Percentiles rank a stretch among this genome's conserved stretches.
Conservation (phyloP, 2,329 filamentous ascomycete species). For the Amesomyces nigricolor region DNA sequence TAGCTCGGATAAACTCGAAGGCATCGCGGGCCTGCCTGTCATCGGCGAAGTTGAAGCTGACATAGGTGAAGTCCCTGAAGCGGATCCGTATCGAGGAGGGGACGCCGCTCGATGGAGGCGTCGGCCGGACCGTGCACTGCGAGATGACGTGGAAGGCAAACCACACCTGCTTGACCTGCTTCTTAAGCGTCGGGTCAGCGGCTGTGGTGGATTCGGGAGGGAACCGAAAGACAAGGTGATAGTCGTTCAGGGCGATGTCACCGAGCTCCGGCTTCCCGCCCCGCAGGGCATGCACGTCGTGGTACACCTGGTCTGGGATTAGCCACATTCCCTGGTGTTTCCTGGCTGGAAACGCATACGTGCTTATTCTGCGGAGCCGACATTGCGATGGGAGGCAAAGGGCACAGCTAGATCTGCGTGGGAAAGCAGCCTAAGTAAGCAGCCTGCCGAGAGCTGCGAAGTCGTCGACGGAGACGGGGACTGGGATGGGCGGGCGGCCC, state of each 20-base stretch:
- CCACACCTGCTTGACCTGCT: slow-evolving; percentile 63
- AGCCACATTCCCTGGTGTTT: slow-evolving; percentile 7
- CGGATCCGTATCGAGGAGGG: slow-evolving; percentile 79
- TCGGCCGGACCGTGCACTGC: slow-evolving; percentile 71
- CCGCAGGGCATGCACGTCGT: slow-evolving; percentile 26
- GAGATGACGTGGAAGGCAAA: slow-evolving; percentile 91
- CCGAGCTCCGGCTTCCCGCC: slow-evolving; percentile 28
- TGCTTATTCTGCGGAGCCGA: slow-evolving; percentile 26
- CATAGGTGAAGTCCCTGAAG: slow-evolving; percentile 88
- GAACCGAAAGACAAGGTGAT: slow-evolving; percentile 53
- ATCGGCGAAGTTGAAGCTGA: slow-evolving; percentile 80
- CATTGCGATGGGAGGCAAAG: slow-evolving; percentile 15
- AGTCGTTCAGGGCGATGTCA: slow-evolving; percentile 27
- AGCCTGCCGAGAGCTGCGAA: neutral
- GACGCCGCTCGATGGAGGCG: slow-evolving; percentile 61
- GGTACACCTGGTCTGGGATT: slow-evolving; percentile 20
- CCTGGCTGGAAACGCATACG: slow-evolving; percentile 16
- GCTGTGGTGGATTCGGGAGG: slow-evolving; percentile 29
- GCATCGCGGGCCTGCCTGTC: slow-evolving; percentile 73
- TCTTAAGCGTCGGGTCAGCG: slow-evolving; percentile 20
- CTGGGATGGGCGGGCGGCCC: slow-evolving; percentile 1
- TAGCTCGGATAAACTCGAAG: slow-evolving; percentile 76
- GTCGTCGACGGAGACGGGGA: neutral
- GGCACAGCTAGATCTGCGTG: neutral
- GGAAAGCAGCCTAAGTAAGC: neutral